These are phyloP conservation scores for Suhomyces prunicola DNA, from an alignment of 805 yeast species.

Conservation along the genomic window DNA sequence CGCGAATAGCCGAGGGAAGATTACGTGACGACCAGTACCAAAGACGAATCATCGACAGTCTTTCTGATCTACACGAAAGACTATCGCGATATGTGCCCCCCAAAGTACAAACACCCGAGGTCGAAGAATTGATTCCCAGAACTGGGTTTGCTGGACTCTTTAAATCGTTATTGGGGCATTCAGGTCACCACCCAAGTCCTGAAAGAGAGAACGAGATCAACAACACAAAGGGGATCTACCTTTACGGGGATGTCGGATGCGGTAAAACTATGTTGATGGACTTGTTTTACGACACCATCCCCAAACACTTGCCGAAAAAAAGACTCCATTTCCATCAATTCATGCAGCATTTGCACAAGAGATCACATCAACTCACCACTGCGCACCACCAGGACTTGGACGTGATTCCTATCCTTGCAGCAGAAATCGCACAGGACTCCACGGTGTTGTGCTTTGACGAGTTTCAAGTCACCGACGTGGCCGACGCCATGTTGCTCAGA, in stretches of 20 bases:
- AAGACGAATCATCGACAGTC: conserved; percentile 60
- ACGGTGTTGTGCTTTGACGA: conserved; percentile 92
- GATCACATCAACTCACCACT: conserved; percentile 70
- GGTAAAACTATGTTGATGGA: conserved; percentile 99
- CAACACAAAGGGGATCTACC: conserved; percentile 74
- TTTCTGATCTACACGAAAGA: conserved; percentile 57
- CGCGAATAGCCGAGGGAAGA: conserved; percentile 45
- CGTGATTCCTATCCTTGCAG: conserved; percentile 79
- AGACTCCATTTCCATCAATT: conserved; percentile 95
- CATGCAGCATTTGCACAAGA: conserved; percentile 89
- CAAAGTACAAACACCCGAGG: conserved; percentile 48
- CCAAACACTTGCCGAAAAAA: conserved; percentile 68
- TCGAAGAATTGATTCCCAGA: conserved; percentile 50
- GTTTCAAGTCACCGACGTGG: conserved; percentile 97
- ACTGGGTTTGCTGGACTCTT: conserved; percentile 41
- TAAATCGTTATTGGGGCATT: conserved; percentile 12
- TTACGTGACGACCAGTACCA: conserved; percentile 78
- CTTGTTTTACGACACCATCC: conserved; percentile 81
- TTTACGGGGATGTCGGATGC: conserved; percentile 97
- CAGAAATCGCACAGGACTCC: conserved; percentile 71
- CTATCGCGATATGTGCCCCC: conserved; percentile 63
- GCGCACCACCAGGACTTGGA: conserved; percentile 67
- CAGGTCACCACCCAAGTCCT: background rate
- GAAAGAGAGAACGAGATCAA: conserved; percentile 19
- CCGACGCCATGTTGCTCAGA: conserved; percentile 94